Evolutionary conservation across 2,329 filamentous ascomycete genomes (phyloP).

Genomic region (Cryphonectria carpinicola): DNA sequence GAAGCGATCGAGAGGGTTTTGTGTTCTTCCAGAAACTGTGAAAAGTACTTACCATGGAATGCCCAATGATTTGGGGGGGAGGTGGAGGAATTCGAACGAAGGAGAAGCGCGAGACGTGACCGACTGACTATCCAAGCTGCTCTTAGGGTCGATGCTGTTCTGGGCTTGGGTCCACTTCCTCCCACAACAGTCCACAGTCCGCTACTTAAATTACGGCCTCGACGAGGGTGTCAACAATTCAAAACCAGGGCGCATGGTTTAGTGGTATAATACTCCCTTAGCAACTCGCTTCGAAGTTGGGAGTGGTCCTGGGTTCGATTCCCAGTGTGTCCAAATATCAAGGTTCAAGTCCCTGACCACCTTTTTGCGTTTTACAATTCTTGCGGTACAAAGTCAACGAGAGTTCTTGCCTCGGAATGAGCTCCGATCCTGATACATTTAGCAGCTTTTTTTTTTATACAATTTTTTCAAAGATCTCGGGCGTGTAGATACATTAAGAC

Average conservation of each 20-base stretch:
- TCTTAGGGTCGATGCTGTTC: neutral
- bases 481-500: no score
- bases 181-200: neutral
- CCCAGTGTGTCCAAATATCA: conserved; percentile 6
- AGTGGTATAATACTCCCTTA: conserved; percentile 18
- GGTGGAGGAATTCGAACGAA: neutral
- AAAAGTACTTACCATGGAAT: neutral
- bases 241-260: conserved; percentile 11
- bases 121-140: neutral
- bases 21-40: no score
- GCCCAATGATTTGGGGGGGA: neutral
- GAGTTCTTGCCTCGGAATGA: no score
- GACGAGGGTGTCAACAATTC: neutral
- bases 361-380: neutral
- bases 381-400: neutral
- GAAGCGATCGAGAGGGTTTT: neutral
- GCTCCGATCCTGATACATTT: no score
- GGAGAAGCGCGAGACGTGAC: neutral
- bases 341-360: neutral
- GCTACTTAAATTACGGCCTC: neutral
- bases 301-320: conserved; percentile 15
- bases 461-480: no score
- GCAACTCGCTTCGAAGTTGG: conserved; percentile 2
- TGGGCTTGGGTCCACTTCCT: neutral
- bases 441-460: no score